Base-by-base conservation (phyloP, 768 basidiomycete genomes). In the Clitopilus hobsonii region DNA sequence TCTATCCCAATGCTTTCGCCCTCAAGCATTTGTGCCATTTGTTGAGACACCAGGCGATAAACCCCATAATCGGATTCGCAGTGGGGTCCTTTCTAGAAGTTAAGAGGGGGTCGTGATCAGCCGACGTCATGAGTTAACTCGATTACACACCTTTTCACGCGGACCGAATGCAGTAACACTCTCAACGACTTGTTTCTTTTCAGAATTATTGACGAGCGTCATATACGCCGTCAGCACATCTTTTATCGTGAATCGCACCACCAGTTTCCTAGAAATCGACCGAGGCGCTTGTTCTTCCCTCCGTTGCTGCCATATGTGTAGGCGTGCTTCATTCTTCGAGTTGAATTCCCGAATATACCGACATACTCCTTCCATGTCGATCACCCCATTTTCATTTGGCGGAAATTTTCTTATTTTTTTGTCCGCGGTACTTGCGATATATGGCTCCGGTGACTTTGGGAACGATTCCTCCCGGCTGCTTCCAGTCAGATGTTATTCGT, bases 101-200 rank as follows among this genome's bases (percentile, higher is more conserved):
- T 18, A 23, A 45, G 41, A 36, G 32, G 32, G 32, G 22, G 41
- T 24, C n/a, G 1, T 49, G 16, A 30, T 29, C 8, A 51, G n/a
- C 45, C 55, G 55, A 49, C 38, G 47, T 32, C 24, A 14, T 30
- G 38, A 25, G 13, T 30, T 27, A 32, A 23, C 16, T 23, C 23
- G 48, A 41, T 8, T 16, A 28, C 75, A 51, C 58, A 86, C 89
- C 72, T 73, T 77, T 72, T 92, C 90, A 61, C 89, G 74, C 22
- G 89, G 83, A 5, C 86, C 89, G 65, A 90, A 88, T 8, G 78
- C 80, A n/a, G 83, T 76, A 41, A 88, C 75, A 53, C 76, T 86
- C 62, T 89, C 87, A 26, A 85, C 78, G 11, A 58, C n/a, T 0
- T 59, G 41, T 8, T 79, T 59, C 32, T 84, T 69, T n/a, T 66